These are phyloP conservation scores for Penicillium capsulatum DNA, from an alignment of 2,329 filamentous ascomycete genomes.

Conservation along the genomic window DNA sequence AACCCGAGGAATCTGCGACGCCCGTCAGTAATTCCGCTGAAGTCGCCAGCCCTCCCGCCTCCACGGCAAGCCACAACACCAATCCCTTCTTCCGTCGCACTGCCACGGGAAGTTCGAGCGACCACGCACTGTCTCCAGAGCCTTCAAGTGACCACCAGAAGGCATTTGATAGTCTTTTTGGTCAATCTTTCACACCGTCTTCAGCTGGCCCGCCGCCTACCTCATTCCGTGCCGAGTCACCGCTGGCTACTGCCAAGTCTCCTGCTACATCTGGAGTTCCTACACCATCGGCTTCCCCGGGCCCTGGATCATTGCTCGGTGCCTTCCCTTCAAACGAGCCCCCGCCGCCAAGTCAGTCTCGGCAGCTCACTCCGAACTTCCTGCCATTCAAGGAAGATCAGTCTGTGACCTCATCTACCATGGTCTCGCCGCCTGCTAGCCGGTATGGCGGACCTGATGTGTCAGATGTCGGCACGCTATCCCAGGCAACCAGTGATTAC, in stretches of 20 bases:
- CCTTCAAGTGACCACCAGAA: slow-evolving; percentile 52
- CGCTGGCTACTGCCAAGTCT: slow-evolving; percentile 41
- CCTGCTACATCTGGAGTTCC: slow-evolving; percentile 48
- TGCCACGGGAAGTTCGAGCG: slow-evolving; percentile 44
- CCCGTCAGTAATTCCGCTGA: slow-evolving; percentile 41
- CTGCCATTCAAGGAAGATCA: slow-evolving; percentile 66
- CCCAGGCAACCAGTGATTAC: slow-evolving; percentile 38
- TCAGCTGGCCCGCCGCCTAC: slow-evolving; percentile 50
- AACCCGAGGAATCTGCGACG: slow-evolving; percentile 49
- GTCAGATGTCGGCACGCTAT: slow-evolving; percentile 44
- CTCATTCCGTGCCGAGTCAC: slow-evolving; percentile 58
- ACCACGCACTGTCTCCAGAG: slow-evolving; percentile 49
- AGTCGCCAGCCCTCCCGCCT: slow-evolving; percentile 63
- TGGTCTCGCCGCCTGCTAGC: slow-evolving; percentile 69
- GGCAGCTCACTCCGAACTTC: slow-evolving; percentile 73
- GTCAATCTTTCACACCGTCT: slow-evolving; percentile 57
- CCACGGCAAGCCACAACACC: slow-evolving; percentile 64
- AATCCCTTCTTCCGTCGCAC: slow-evolving; percentile 88
- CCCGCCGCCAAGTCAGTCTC: slow-evolving; percentile 65
- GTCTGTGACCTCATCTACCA: slow-evolving; percentile 71
- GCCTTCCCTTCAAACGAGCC: slow-evolving; percentile 33
- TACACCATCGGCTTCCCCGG: slow-evolving; percentile 61
- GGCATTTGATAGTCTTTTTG: slow-evolving; percentile 84
- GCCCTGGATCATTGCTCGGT: slow-evolving; percentile 38
- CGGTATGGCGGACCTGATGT: slow-evolving; percentile 54